Evolutionary conservation across 2,329 filamentous ascomycete species (phyloP).

Genomic region (Pseudogymnoascus sp.): DNA sequence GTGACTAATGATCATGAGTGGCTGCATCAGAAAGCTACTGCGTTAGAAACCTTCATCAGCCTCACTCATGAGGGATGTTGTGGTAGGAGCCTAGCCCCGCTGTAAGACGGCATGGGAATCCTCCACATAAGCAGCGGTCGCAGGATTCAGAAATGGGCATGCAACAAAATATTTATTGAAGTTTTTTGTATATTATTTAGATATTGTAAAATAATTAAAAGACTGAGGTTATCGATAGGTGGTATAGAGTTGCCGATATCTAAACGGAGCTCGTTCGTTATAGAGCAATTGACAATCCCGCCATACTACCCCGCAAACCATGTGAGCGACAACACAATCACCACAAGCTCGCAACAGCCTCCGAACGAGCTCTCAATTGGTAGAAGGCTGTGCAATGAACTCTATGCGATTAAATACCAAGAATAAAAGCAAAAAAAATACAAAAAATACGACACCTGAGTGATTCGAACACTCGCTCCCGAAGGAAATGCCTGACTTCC

Average conservation of each 20-base stretch:
- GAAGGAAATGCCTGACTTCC: slow-evolving; percentile 10
- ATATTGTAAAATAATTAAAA: neutral
- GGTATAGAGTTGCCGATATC: neutral
- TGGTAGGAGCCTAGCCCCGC: neutral
- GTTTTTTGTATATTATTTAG: neutral
- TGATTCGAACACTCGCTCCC: slow-evolving; percentile 10
- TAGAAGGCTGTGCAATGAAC: neutral
- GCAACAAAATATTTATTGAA: neutral
- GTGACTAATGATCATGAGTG: neutral
- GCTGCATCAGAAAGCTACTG: neutral
- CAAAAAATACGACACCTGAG: slow-evolving; percentile 8
- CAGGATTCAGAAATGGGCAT: neutral
- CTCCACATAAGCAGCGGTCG: neutral
- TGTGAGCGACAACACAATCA: neutral
- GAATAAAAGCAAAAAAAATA: neutral
- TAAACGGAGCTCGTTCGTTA: neutral
- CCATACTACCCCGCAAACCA: neutral
- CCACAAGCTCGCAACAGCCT: neutral
- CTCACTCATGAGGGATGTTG: neutral
- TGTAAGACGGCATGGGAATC: neutral
- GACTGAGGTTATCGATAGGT: neutral
- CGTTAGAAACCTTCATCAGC: neutral
- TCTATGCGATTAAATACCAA: neutral
- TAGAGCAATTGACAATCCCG: neutral
- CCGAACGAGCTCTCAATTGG: neutral